phyloP scores from a whole-genome alignment of 2,329 filamentous ascomycete genomes.

The Leptographium lundbergii region DNA sequence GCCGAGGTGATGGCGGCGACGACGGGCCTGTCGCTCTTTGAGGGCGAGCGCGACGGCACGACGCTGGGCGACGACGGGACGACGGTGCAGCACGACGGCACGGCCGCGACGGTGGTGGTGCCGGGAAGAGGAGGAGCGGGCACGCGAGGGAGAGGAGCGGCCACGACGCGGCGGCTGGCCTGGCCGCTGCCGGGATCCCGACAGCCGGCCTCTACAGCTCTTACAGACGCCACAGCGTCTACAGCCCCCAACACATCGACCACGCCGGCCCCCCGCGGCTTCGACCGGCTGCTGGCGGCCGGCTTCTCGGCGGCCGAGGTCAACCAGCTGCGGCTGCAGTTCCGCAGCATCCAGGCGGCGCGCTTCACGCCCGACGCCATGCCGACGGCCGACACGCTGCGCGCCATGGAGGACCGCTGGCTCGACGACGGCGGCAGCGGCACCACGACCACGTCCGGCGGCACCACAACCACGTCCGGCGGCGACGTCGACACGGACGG shows the following conservation, averaged over 20 bases:
- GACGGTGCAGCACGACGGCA: slow-evolving; percentile 4
- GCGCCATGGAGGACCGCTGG: slow-evolving; percentile 79
- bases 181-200: slow-evolving; percentile 1
- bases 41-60: slow-evolving; percentile 19
- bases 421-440: slow-evolving; percentile 54
- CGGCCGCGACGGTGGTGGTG: slow-evolving; percentile 4
- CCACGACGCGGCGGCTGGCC: background rate
- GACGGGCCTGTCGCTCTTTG: background rate
- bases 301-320: slow-evolving; percentile 80
- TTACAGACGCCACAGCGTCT: no score
- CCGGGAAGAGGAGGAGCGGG: background rate
- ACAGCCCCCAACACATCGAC: slow-evolving; percentile 13
- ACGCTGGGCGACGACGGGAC: background rate
- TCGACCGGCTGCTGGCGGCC: slow-evolving; percentile 69
- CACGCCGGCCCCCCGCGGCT: slow-evolving; percentile 58
- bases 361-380: slow-evolving; percentile 81
- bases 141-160: background rate
- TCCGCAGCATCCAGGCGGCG: slow-evolving; percentile 69
- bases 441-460: slow-evolving; percentile 14
- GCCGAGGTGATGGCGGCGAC: background rate
- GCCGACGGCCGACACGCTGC: slow-evolving; percentile 64
- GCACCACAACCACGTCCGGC: background rate
- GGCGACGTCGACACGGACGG: slow-evolving; percentile 11
- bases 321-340: slow-evolving; percentile 73
- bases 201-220: no score